Evolutionary conservation across 2,329 filamentous ascomycete species (phyloP).

Genomic region (Endothia cerciana): DNA sequence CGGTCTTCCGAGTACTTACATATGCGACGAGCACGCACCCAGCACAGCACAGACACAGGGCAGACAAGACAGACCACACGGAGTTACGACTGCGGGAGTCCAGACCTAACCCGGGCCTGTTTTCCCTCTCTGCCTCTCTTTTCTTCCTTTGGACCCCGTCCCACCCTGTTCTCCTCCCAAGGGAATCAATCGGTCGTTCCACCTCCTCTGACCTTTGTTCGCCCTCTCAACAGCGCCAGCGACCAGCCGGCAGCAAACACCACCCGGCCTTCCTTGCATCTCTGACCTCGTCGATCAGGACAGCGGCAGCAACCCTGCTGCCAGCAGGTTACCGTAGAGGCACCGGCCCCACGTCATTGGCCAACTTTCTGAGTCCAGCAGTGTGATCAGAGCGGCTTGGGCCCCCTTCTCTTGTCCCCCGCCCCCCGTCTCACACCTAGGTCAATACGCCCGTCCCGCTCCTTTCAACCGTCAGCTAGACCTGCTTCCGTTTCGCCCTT

Average conservation of each 20-base stretch:
- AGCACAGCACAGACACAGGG: neutral
- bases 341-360: constrained; percentile 16
- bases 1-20: neutral
- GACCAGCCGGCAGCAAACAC: neutral
- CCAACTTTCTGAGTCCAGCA: neutral
- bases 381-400: constrained; percentile 24
- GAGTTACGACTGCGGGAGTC: neutral
- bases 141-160: neutral
- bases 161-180: neutral
- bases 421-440: constrained; percentile 14
- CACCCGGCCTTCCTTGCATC: neutral
- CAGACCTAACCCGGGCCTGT: neutral
- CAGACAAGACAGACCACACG: neutral
- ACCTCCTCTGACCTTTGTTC: neutral
- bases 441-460: constrained; percentile 23
- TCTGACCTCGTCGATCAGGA: constrained; percentile 1
- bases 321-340: neutral
- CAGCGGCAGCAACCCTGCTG: neutral
- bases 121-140: neutral
- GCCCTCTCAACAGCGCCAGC: neutral
- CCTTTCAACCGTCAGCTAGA: constrained; percentile 26
- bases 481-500: constrained; percentile 27
- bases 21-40: neutral
- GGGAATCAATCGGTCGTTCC: neutral
- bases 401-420: constrained; percentile 24